Evolutionary conservation across 768 basidiomycete species (phyloP).

Genomic region (Arthromyces matolae): DNA sequence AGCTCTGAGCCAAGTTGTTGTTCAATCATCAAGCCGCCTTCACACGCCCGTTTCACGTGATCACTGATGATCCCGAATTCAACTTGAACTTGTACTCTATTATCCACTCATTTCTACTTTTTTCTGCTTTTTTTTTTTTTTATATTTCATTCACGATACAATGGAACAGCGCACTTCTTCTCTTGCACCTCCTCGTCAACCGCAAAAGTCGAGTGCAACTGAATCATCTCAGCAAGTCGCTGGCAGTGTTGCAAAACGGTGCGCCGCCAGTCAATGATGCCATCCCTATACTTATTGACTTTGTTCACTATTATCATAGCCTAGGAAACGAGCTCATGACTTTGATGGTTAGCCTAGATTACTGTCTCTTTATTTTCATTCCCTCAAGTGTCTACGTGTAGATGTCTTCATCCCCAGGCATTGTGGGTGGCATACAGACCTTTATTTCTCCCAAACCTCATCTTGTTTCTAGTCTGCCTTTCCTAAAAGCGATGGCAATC

Average conservation of each 20-base stretch:
- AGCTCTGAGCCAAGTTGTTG: conserved; percentile 10
- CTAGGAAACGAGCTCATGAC: conserved; percentile 85
- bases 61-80: conserved; percentile 6
- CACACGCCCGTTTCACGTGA: conserved; percentile 21
- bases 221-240: conserved; percentile 53
- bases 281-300: conserved; percentile 4
- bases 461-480: conserved; percentile 69
- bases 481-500: conserved; percentile 80
- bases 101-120: too few relatives aligned
- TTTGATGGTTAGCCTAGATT: conserved; percentile 72
- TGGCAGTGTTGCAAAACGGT: conserved; percentile 87
- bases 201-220: conserved; percentile 54
- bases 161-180: conserved; percentile 77
- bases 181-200: conserved; percentile 53
- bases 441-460: conserved; percentile 2
- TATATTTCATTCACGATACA: conserved; percentile 17
- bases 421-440: conserved; percentile 46
- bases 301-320: conserved; percentile 31
- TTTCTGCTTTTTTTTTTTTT: conserved; percentile 17
- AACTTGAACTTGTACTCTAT: conserved; percentile 14
- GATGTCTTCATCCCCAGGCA: conserved; percentile 90
- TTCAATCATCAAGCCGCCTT: conserved; percentile 11
- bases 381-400: conserved; percentile 22
- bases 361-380: not conserved
- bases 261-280: conserved; percentile 13